Base-by-base conservation (phyloP, 345 rosid genomes). In the Hibiscus mutabilis region DNA sequence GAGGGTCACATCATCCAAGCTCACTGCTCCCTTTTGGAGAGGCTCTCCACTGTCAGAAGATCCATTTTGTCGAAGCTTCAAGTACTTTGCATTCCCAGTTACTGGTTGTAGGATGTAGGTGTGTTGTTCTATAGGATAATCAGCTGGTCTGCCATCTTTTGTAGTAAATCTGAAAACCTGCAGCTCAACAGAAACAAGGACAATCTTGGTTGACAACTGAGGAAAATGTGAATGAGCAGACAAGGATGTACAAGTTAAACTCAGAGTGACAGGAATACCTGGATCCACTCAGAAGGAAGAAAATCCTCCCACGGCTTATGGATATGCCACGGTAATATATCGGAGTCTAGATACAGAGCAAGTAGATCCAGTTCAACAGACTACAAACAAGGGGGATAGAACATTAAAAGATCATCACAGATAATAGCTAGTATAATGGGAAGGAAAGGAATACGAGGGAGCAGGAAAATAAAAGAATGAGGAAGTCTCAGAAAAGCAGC, bases 301-400 rank as follows among this genome's bases (percentile, higher is more conserved):
- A 95, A 88, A 75, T 86, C 85, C 79, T 85, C 88, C 99, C 99
- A 95, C 67, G 84, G 87, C 79, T 86, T 85, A 79, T 89, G 84
- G 63, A 92, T 78, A 79, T 80, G 80, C 99, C 99, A 95, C 7
- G 97, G 90, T 40, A 86, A 68, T 72, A 90, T 86, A 84, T 92
- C 93, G 52, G 98, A 92, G 83, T 95, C 98, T 74, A 95, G 86
- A 81, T 95, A 95, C 70, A 95, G 49, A 56, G 99, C 99, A 79
- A 92, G 96, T 78, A 80, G 88, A 78, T 89, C 92, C 76, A 95
- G 97, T 84, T 89, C 91, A 71, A 90, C 97, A 4, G 89, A 86
- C 99, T 95, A 88, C 58, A 78, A 81, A 61, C 49, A 18, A 68
- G 61, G 1, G 27, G 33, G 59, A 59, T 0, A 42, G 59, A 75